These are phyloP conservation scores for Fragilariopsis cylindrus DNA, from an alignment of 108 stramenopile genomes.

Conservation along the genomic window DNA sequence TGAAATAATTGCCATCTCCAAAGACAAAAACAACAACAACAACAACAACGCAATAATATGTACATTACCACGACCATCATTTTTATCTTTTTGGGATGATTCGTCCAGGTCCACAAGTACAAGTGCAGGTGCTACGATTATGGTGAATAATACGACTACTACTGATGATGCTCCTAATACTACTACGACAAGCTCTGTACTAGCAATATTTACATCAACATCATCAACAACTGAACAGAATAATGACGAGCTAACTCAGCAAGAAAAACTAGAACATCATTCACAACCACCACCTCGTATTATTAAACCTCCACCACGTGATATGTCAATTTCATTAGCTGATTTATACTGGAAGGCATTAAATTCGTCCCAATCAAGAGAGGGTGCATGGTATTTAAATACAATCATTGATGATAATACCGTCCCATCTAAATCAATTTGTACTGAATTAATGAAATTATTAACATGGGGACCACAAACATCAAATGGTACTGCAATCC, in stretches of 20 bases:
- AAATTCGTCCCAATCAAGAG: slow-evolving; percentile 6
- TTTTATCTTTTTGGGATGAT: too few species aligned
- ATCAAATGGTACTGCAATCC: not conserved
- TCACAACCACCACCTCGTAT: not conserved
- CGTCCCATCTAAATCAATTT: not conserved
- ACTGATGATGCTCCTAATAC: not conserved
- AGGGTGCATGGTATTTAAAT: not conserved
- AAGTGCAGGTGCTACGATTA: too few species aligned
- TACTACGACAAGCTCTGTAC: not conserved
- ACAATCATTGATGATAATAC: not conserved
- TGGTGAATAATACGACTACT: too few species aligned
- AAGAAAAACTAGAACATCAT: too few species aligned
- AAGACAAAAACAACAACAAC: too few species aligned
- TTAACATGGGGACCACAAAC: slow-evolving; percentile 3
- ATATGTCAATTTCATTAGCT: not conserved
- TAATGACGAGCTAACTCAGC: not conserved
- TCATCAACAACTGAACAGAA: not conserved
- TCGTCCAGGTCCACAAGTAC: too few species aligned
- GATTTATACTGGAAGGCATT: not conserved
- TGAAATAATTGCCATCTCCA: too few species aligned
- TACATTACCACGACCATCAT: not conserved
- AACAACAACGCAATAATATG: too few species aligned
- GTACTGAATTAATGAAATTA: not conserved
- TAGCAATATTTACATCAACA: not conserved
- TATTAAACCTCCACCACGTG: not conserved